Conservation (phyloP, 495 filamentous ascomycete genomes). For the Thozetella sp. region DNA sequence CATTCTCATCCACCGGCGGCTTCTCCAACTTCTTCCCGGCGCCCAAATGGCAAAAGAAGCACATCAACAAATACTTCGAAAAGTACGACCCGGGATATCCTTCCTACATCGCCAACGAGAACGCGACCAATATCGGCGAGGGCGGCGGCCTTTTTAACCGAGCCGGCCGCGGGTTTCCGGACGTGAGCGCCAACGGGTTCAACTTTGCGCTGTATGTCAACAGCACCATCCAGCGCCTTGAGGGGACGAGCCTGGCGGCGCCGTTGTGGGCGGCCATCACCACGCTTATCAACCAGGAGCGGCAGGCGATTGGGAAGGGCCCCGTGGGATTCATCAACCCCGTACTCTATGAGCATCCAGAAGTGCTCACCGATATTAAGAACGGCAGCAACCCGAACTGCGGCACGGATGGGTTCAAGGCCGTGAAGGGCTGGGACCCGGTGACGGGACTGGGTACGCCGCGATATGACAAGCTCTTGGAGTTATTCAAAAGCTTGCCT, state of each 20-base stretch:
- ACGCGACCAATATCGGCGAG: slow-evolving; percentile 31
- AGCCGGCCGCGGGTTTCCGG: slow-evolving; percentile 53
- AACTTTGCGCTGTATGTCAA: slow-evolving; percentile 50
- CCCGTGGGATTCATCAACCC: slow-evolving; percentile 65
- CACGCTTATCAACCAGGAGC: slow-evolving; percentile 61
- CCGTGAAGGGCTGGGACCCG: slow-evolving; percentile 56
- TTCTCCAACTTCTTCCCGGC: slow-evolving; percentile 64
- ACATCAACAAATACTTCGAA: slow-evolving; percentile 14
- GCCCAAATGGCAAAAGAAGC: slow-evolving; percentile 47
- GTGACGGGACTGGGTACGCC: slow-evolving; percentile 62
- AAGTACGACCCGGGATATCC: slow-evolving; percentile 15
- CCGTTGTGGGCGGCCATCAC: slow-evolving; percentile 42
- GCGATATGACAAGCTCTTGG: slow-evolving; percentile 46
- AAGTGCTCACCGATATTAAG: slow-evolving; percentile 58
- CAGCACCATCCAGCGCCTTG: slow-evolving; percentile 18
- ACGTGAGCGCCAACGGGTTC: slow-evolving; percentile 58
- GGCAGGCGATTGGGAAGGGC: slow-evolving; percentile 48
- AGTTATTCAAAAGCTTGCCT: slow-evolving; percentile 23
- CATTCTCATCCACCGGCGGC: slow-evolving; percentile 56
- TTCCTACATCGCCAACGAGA: slow-evolving; percentile 14
- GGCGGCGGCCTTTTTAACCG: slow-evolving; percentile 19
- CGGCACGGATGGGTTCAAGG: slow-evolving; percentile 47
- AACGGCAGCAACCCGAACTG: slow-evolving; percentile 58
- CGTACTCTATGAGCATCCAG: slow-evolving; percentile 54
- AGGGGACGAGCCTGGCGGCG: slow-evolving; percentile 22